Base-by-base conservation (phyloP, 495 filamentous ascomycete genomes). In the Penicillium subrubescens region DNA sequence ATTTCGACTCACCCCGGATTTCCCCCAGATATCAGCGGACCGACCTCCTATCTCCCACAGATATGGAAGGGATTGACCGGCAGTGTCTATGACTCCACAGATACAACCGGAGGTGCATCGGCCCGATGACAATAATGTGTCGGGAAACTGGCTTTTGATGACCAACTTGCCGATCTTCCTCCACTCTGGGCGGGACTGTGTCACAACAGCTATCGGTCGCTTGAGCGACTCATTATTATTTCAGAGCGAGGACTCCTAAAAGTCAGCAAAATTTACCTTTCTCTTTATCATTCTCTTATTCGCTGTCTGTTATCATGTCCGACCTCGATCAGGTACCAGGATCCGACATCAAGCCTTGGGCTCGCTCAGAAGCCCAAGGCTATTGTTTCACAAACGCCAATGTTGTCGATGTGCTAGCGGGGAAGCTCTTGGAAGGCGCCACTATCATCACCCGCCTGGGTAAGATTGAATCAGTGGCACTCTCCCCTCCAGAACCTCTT, bases 331-430 rank as follows among this genome's bases (percentile, higher is more conserved):
- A 62, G 8, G 62, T 63, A 10, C 64, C 64, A 14, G 70, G 67
- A 53, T 61, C 73, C 14, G 59, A 70, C 52, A 72, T 77, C 62
- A 79, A 77, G 68, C 77, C 76, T 17, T 78, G 77, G 77, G 62
- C 68, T 23, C 76, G 70, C 1, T 64, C 70, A 15, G 60, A 66
- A 1, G 67, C 69, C 17, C 63, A 59, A 56, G 62, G 56, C 15
- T 79, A 79, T 57, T 50, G 77, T 33, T 73, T 79, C 61, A 66
- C 50, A 25, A 73, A 75, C 23, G 77, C 75, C 35, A 79, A 78
- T 52, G 64, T 79, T 21, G 70, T 80, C 7, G 75, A 80, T 39
- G 64, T 75, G n/a, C 37, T 64, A 21, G 41, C 63, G 17, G 77
- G 77, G 23, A 66, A 50, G 5, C 70, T 80, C 10, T 52, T 67